Evolutionary conservation across 495 filamentous ascomycete species (phyloP).

Genomic region (Aspergillus ellipticus): DNA sequence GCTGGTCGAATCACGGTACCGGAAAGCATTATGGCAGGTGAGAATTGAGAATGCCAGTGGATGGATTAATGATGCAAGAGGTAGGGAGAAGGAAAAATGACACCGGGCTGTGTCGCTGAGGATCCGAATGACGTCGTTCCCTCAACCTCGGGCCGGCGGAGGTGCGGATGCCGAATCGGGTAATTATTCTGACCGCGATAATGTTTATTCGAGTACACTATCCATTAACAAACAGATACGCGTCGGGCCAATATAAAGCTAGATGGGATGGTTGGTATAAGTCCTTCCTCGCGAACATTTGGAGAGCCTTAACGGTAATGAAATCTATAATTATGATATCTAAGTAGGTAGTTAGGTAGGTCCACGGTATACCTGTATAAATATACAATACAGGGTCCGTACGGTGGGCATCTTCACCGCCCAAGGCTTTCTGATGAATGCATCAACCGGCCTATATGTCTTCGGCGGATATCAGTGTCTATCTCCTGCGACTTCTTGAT

Average conservation of each 20-base stretch:
- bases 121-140: slow-evolving; percentile 23
- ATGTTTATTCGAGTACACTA: too few relatives aligned
- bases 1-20: slow-evolving; percentile 24
- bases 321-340: too few relatives aligned
- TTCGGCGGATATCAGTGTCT: background rate
- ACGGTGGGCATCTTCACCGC: background rate
- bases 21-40: slow-evolving; percentile 29
- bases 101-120: background rate
- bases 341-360: too few relatives aligned
- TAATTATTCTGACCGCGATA: background rate
- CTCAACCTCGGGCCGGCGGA: slow-evolving; percentile 22
- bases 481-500: background rate
- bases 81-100: background rate
- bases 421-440: background rate
- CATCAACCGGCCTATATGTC: background rate
- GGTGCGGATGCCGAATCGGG: background rate
- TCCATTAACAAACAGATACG: background rate
- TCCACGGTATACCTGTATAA: too few relatives aligned
- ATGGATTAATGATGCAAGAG: background rate
- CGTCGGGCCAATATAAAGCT: background rate
- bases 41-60: background rate
- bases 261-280: too few relatives aligned
- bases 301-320: too few relatives aligned
- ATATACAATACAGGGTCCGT: background rate
- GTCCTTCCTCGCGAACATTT: too few relatives aligned